Conservation (phyloP, 768 basidiomycete species). For the Kwoniella heveanensis region DNA sequence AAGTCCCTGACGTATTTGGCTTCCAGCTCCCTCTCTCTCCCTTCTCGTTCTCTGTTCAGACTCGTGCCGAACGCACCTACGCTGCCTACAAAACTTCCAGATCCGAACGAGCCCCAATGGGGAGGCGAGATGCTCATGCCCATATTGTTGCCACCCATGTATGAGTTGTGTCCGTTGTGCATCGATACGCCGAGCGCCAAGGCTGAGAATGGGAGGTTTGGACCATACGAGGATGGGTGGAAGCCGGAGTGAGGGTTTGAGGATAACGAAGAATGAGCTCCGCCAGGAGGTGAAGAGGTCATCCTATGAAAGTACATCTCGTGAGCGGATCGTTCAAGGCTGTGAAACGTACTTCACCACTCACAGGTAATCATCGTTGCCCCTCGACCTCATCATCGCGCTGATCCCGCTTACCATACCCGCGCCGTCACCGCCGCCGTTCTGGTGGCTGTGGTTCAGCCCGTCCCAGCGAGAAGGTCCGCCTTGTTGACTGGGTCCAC, state of each 20-base stretch:
- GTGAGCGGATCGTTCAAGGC: not conserved
- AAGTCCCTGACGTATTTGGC: constrained; percentile 53
- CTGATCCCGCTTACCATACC: constrained; percentile 20
- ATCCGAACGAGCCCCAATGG: constrained; percentile 30
- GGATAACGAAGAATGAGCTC: constrained; percentile 19
- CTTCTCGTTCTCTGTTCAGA: constrained; percentile 23
- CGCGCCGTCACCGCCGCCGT: constrained; percentile 13
- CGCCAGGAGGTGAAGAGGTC: constrained; percentile 13
- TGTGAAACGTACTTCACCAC: not conserved
- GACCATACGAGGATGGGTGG: constrained; percentile 28
- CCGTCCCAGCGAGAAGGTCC: constrained; percentile 19
- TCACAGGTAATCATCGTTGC: constrained; percentile 22
- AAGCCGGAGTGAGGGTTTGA: constrained; percentile 33
- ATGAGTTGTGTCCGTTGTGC: constrained; percentile 9
- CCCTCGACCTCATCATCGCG: constrained; percentile 26
- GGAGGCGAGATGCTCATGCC: constrained; percentile 48
- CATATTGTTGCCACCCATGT: constrained; percentile 20
- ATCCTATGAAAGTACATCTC: constrained; percentile 1
- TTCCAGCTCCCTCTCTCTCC: constrained; percentile 50
- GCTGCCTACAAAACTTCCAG: constrained; percentile 40
- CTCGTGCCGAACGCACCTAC: constrained; percentile 36
- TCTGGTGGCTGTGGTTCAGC: not conserved
- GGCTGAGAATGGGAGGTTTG: constrained; percentile 25
- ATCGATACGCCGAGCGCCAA: constrained; percentile 19
- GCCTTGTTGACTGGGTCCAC: constrained; percentile 1